Conservation (phyloP, 1,139 yeast genomes). For the Debaryomycetaceae sp. region DNA sequence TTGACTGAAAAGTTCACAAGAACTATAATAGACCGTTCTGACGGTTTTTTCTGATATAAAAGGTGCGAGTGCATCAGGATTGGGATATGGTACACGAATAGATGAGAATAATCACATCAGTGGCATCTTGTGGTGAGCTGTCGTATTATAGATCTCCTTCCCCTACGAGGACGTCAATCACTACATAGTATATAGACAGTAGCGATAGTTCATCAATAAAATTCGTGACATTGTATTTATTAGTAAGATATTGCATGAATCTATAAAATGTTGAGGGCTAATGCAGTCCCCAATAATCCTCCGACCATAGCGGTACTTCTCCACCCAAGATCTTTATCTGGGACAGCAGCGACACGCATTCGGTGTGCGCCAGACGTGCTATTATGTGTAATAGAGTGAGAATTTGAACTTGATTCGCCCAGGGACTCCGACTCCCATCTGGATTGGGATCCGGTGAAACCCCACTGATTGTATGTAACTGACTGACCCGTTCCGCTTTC, state of each 20-base stretch:
- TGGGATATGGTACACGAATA: not conserved
- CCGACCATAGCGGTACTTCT: constrained; percentile 16
- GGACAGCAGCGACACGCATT: constrained; percentile 5
- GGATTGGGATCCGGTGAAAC: constrained; percentile 41
- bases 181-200: too few species aligned
- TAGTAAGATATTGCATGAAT: not conserved
- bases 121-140: not conserved
- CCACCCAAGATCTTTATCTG: constrained; percentile 13
- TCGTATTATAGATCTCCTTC: too few species aligned
- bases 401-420: constrained; percentile 11
- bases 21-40: constrained; percentile 14
- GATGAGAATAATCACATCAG: not conserved
- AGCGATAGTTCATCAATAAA: too few species aligned
- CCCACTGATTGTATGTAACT: constrained; percentile 39
- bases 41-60: constrained; percentile 11
- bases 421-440: constrained; percentile 26
- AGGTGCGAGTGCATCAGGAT: not conserved
- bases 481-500: constrained; percentile 2
- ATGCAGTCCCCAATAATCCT: constrained; percentile 16
- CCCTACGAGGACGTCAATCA: too few species aligned
- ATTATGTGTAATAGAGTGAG: constrained; percentile 14
- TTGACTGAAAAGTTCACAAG: constrained; percentile 13
- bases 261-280: constrained; percentile 16
- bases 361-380: constrained; percentile 17
- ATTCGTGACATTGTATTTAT: too few species aligned